Evolutionary conservation across 2,329 filamentous ascomycete species (phyloP), one percentile per base, ranked within the genome.

Genomic region (Coleophoma crateriformis): DNA sequence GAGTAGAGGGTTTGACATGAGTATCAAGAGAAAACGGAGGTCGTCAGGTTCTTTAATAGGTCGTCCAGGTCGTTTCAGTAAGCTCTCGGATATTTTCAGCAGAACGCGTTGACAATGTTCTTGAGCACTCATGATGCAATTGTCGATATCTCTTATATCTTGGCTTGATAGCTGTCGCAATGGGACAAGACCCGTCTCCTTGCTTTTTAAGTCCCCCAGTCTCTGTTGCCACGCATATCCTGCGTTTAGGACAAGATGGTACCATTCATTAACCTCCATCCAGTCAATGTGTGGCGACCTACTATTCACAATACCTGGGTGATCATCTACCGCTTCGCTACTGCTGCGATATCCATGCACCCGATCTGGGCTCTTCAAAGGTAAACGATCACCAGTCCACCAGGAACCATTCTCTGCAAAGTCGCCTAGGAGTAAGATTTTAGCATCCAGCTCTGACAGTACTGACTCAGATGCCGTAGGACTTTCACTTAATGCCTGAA

Each of bases 391-490:
- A 2, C 85, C 87, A 43, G 85, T 84, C 87, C 88, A 92, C 88
- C 87, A 92, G 7, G 79, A 80, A 2, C 87, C 88, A 61, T 94
- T 94, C 63, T 94, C 88, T 1, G 84, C 86, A 56, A 91, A 76
- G 59, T 91, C 81, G 2, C 87, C 88, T 2, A 91, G 66, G 7
- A 90, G 71, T 17, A 92, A 70, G 5, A 87, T 78, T 61, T 90
- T 94, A 1, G 85, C 80, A 63, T 94, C 88, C 17, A 90, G 68
- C 45, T 88, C 84, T 34, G 77, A 76, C 3, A 82, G 66, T 11
- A 56, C 49, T 5, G 53, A 53, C 38, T 60, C 56, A 37, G 54
- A 58, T 55, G 49, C 62, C 51, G 50, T 57, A 47, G 65, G 70
- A 54, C 52, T 66, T 57, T 57, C 67, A 8, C 61, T 59, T 54